A percentile compares a stretch with the other conserved stretches of the same genome.
These are phyloP conservation scores for Cystobasidium slooffiae DNA, from an alignment of 1,284 basidiomycete genomes.

Conservation along the genomic window DNA sequence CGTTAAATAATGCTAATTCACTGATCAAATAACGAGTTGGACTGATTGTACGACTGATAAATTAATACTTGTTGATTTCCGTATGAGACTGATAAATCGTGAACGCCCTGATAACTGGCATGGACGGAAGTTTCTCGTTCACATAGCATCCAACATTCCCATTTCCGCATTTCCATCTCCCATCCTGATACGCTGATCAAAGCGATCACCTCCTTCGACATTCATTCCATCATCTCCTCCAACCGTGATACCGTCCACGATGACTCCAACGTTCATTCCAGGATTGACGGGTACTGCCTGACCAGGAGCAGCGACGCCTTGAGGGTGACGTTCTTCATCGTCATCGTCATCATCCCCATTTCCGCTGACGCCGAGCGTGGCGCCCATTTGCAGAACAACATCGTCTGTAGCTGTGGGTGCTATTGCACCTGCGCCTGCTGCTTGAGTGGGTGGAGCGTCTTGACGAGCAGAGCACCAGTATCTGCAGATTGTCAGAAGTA, in stretches of 20 bases:
- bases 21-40: too few relatives aligned
- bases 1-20: too few relatives aligned
- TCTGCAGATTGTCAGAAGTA: conserved; percentile 7
- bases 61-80: too few relatives aligned
- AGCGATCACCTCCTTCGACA: not conserved
- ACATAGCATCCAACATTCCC: conserved; percentile 22
- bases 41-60: too few relatives aligned
- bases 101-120: too few relatives aligned
- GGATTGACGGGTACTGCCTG: not conserved
- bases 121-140: too few relatives aligned
- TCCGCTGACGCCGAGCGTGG: too few relatives aligned
- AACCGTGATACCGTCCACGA: conserved; percentile 24
- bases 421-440: not conserved
- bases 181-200: conserved; percentile 7
- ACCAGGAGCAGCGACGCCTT: not conserved
- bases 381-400: not conserved
- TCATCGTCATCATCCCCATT: conserved; percentile 1
- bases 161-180: conserved; percentile 13
- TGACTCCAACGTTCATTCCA: not conserved
- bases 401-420: not conserved
- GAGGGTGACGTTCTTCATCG: conserved; percentile 4
- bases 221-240: conserved; percentile 17
- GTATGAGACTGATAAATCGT: too few relatives aligned
- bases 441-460: conserved; percentile 32
- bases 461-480: conserved; percentile 46